phyloP scores from a whole-genome alignment of 2,329 filamentous ascomycete genomes.

The Colletotrichum magnum region DNA sequence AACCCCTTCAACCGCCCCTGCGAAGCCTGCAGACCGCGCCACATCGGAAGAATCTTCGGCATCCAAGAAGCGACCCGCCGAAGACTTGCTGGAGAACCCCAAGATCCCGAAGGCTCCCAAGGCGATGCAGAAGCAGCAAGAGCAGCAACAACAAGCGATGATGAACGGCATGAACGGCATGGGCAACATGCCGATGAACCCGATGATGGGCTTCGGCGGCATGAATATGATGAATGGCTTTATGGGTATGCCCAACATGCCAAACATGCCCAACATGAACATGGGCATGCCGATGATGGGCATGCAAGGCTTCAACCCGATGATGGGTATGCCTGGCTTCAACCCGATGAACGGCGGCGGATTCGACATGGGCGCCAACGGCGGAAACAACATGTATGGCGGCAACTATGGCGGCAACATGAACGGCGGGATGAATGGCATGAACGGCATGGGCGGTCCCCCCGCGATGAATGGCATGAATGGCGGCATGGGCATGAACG shows the following conservation, averaged over 20 bases:
- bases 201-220: constrained; percentile 45
- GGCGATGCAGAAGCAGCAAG: constrained; percentile 72
- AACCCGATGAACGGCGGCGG: constrained; percentile 44
- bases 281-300: constrained; percentile 50
- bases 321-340: constrained; percentile 44
- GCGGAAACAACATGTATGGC: constrained; percentile 45
- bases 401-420: constrained; percentile 53
- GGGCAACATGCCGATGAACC: constrained; percentile 50
- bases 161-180: constrained; percentile 63
- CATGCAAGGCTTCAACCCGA: constrained; percentile 41
- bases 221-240: constrained; percentile 45
- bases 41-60: constrained; percentile 48
- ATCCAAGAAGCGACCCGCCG: constrained; percentile 86
- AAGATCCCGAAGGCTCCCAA: constrained; percentile 76
- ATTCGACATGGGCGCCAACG: constrained; percentile 47
- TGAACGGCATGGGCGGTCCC: constrained; percentile 47
- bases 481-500: constrained; percentile 46
- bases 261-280: constrained; percentile 47
- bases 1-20: constrained; percentile 44
- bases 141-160: constrained; percentile 62
- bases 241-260: constrained; percentile 54
- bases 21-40: constrained; percentile 42
- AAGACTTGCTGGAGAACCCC: constrained; percentile 76
- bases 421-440: constrained; percentile 53
- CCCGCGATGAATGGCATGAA: constrained; percentile 54